Base-by-base conservation (phyloP, 129 eudicot species). In the Flaveria robusta region DNA sequence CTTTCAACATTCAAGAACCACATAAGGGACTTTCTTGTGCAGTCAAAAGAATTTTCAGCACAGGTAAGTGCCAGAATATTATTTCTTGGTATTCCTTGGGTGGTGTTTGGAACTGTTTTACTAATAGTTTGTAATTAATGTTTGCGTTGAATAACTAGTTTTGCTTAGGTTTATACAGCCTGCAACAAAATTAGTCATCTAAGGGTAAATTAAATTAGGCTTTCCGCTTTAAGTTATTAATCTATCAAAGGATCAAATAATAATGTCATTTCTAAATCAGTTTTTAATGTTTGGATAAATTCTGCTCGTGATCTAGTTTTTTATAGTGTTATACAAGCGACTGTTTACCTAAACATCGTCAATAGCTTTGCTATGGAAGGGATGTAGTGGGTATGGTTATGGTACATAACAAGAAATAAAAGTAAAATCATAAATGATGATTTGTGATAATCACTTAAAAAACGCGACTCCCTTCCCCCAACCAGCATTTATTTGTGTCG, bases 1-100 rank as follows among this genome's bases (percentile, higher is more conserved):
- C 91, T 89, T 75, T 27, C 92, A 18, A 85, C 89, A 29, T 91
- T 95, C 79, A 95, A 95, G 76, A 86, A 87, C 78, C 97, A 91
- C 87, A 95, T 91, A 76, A 80, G 97, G 72, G 99, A 95, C 80
- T 95, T 95, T 34, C 96, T 95, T 63, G 94, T 95, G 74, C 99
- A 95, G 70, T 91, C 99, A 2, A 95, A 95, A 83, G 97, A 89
- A 73, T 95, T 95, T 69, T 91, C 99, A 24, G 97, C 97, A 45
- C 99, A 95, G 96, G 99, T 91, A 81, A 65, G 62, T 55, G 23
- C 27, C 34, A 20, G 39, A 24, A 55, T 34, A 43, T 7, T n/a
- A 9, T 39, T 29, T 7, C 18, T 70, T 70, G 63, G 9, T 14
- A 3, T 10, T 63, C 20, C 5, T 31, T 63, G 0, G 68, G 19